Percentiles rank a stretch among this genome's conserved stretches.
These are phyloP conservation scores for Melampsora americana DNA, from an alignment of 1,284 basidiomycete genomes.

Conservation along the genomic window DNA sequence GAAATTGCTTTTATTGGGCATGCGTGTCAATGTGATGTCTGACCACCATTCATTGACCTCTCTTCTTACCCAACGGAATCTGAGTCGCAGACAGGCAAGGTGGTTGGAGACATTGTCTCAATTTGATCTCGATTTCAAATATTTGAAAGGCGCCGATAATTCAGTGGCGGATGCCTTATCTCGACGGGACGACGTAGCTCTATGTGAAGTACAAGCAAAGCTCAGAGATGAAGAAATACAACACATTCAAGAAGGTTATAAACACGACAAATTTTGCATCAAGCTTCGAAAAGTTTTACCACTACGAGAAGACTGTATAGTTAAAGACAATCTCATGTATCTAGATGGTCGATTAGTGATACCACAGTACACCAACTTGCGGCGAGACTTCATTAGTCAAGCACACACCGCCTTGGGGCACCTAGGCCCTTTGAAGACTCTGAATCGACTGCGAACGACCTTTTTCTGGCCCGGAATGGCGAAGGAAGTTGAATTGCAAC, in stretches of 20 bases:
- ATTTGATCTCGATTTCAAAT: slow-evolving; percentile 51
- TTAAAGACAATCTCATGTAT: slow-evolving; percentile 51
- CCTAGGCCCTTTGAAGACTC: not conserved
- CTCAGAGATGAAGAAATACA: no score
- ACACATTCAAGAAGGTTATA: no score
- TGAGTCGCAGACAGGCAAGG: slow-evolving; percentile 53
- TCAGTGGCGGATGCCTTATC: slow-evolving; percentile 55
- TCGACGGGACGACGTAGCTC: slow-evolving; percentile 13
- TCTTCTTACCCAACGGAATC: slow-evolving; percentile 54
- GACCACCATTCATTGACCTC: slow-evolving; percentile 54
- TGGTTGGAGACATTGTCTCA: slow-evolving; percentile 56
- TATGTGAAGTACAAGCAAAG: not conserved
- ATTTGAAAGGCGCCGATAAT: slow-evolving; percentile 56
- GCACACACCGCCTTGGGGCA: not conserved
- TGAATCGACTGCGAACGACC: slow-evolving; percentile 8
- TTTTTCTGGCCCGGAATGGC: slow-evolving; percentile 45
- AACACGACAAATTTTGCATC: no score
- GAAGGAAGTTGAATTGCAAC: not conserved
- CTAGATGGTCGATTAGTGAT: slow-evolving; percentile 53
- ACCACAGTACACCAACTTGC: slow-evolving; percentile 46
- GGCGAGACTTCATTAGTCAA: not conserved
- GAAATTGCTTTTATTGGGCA: not conserved
- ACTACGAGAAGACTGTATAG: not conserved
- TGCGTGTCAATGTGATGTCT: no score
- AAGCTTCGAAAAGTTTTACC: not conserved